Conservation (phyloP, 306 rosid species). For the Hippophae gyantsensis region DNA sequence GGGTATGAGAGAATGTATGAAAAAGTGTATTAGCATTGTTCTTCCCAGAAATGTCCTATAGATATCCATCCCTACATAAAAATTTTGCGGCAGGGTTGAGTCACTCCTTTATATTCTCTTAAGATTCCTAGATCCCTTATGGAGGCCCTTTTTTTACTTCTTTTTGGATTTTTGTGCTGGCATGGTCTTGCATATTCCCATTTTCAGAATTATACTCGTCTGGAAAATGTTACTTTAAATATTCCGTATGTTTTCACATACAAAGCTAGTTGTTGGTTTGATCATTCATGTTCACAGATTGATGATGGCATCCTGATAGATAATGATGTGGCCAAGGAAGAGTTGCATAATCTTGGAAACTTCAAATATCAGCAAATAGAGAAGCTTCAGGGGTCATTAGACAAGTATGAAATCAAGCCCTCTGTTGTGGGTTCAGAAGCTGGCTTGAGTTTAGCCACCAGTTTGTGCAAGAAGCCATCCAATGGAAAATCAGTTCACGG, state of each 20-base stretch:
- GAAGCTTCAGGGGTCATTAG: constrained; percentile 29
- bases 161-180: neutral
- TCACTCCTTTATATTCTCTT: too few species aligned
- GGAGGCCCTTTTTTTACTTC: too few species aligned
- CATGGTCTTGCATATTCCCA: too few species aligned
- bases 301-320: constrained; percentile 23
- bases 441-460: constrained; percentile 22
- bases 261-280: neutral
- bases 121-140: too few species aligned
- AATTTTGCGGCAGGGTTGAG: too few species aligned
- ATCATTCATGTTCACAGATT: constrained; percentile 26
- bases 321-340: constrained; percentile 33
- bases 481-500: constrained; percentile 19
- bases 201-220: too few species aligned
- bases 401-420: constrained; percentile 25
- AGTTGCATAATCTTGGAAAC: constrained; percentile 29
- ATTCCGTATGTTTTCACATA: too few species aligned
- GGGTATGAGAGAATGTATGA: too few species aligned
- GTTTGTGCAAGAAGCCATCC: constrained; percentile 18
- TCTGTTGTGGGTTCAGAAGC: constrained; percentile 24
- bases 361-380: constrained; percentile 24
- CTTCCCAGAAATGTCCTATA: too few species aligned
- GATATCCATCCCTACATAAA: too few species aligned
- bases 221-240: too few species aligned
- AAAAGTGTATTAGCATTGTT: too few species aligned